A percentile compares a stretch with the other conserved stretches of the same genome.
Conservation (phyloP, 805 yeast genomes). For the Metschnikowia matae region DNA sequence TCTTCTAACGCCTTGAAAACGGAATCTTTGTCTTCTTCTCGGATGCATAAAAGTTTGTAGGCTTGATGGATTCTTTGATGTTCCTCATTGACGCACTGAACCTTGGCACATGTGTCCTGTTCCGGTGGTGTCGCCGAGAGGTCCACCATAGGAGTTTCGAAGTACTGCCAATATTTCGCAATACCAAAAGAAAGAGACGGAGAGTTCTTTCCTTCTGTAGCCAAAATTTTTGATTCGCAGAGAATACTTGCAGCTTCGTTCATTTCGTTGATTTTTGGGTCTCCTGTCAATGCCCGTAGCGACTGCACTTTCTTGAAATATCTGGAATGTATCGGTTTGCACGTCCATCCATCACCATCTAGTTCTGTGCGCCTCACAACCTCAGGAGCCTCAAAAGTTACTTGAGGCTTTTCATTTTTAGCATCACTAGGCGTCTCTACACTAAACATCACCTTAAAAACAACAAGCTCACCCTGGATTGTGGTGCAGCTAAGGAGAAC, state of each 20-base stretch:
- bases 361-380: conserved; percentile 20
- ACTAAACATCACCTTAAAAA: conserved; percentile 33
- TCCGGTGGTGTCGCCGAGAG: background rate
- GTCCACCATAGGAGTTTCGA: conserved; percentile 23
- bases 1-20: background rate
- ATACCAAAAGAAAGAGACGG: conserved; percentile 24
- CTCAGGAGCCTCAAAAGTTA: conserved; percentile 26
- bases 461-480: conserved; percentile 44
- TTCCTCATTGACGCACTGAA: conserved; percentile 30
- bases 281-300: conserved; percentile 47
- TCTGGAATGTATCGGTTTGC: conserved; percentile 33
- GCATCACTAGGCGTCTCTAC: background rate
- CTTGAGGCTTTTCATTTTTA: background rate
- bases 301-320: conserved; percentile 49
- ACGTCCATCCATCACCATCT: conserved; percentile 51
- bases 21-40: background rate
- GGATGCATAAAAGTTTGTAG: background rate
- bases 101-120: conserved; percentile 12
- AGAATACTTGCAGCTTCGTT: conserved; percentile 26
- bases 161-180: conserved; percentile 33
- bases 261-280: conserved; percentile 33
- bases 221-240: conserved; percentile 38
- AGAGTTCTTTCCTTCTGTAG: conserved; percentile 11
- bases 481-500: conserved; percentile 37
- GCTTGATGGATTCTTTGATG: conserved; percentile 30